Evolutionary conservation across 2,329 filamentous ascomycete species (phyloP).

Genomic region (Diaporthe nobilis): DNA sequence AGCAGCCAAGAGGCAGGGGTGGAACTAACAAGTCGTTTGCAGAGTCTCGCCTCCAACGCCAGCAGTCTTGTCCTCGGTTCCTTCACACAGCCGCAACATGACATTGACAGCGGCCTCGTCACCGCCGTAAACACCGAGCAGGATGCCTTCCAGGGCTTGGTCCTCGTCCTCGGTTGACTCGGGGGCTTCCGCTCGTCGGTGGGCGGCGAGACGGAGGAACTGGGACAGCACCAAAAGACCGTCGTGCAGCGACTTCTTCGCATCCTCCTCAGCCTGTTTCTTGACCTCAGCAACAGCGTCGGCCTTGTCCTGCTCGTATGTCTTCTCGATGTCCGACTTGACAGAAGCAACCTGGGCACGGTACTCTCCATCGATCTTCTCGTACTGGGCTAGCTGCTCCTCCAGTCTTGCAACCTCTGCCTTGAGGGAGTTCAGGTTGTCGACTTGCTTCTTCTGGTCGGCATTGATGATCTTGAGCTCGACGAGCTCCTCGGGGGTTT

Average conservation of each 20-base stretch:
- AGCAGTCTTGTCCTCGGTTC: constrained; percentile 75
- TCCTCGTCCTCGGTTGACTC: constrained; percentile 78
- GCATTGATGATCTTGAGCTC: constrained; percentile 80
- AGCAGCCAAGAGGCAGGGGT: background rate
- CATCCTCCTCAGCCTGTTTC: constrained; percentile 67
- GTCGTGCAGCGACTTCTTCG: constrained; percentile 70
- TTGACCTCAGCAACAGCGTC: constrained; percentile 68
- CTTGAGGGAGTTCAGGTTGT: constrained; percentile 82
- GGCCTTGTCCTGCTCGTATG: constrained; percentile 67
- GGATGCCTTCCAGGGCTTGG: constrained; percentile 83
- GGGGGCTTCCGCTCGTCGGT: constrained; percentile 78
- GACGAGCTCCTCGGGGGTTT: constrained; percentile 81
- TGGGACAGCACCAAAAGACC: constrained; percentile 81
- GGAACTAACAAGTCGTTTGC: constrained; percentile 77
- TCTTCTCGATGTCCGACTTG: constrained; percentile 73
- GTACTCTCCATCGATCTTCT: constrained; percentile 82
- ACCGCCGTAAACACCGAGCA: constrained; percentile 84
- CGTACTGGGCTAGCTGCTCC: constrained; percentile 81
- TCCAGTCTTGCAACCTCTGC: constrained; percentile 78
- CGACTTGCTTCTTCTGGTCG: constrained; percentile 83
- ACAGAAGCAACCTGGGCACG: constrained; percentile 71
- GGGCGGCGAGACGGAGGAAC: constrained; percentile 84
- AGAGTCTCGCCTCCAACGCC: constrained; percentile 76
- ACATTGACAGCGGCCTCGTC: constrained; percentile 81
- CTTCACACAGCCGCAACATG: constrained; percentile 83